Evolutionary conservation across 495 filamentous ascomycete genomes (phyloP).

Genomic region (Letharia lupina): DNA sequence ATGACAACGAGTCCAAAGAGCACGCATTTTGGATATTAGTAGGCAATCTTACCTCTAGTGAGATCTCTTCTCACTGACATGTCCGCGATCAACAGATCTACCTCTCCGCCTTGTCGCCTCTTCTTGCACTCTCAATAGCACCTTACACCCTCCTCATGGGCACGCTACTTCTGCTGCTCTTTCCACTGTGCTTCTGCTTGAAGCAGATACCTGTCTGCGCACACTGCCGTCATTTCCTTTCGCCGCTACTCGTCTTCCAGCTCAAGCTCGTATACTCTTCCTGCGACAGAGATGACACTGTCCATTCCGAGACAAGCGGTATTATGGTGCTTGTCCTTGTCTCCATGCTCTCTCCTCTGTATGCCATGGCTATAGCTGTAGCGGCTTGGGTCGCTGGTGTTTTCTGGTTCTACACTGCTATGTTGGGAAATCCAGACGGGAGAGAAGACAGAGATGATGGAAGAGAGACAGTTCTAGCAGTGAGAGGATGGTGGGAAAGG

Average conservation of each 20-base stretch:
- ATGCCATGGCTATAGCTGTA: slow-evolving; percentile 45
- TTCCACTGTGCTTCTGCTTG: slow-evolving; percentile 37
- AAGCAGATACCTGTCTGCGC: slow-evolving; percentile 32
- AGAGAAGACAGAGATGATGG: slow-evolving; percentile 55
- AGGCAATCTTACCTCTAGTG: background rate
- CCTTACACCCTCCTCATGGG: slow-evolving; percentile 40
- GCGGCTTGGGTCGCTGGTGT: slow-evolving; percentile 52
- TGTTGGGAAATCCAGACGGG: slow-evolving; percentile 55
- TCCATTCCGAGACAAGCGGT: slow-evolving; percentile 23
- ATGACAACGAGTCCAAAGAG: slow-evolving; percentile 18
- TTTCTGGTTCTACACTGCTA: slow-evolving; percentile 56
- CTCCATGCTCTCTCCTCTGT: slow-evolving; percentile 45
- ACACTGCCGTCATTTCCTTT: slow-evolving; percentile 37
- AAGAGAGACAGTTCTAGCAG: slow-evolving; percentile 49
- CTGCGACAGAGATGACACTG: slow-evolving; percentile 30
- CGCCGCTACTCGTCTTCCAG: slow-evolving; percentile 39
- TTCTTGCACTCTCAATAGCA: slow-evolving; percentile 36
- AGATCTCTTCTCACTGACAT: background rate
- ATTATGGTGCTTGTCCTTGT: slow-evolving; percentile 38
- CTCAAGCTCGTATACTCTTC: slow-evolving; percentile 29
- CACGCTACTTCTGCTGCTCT: slow-evolving; percentile 36
- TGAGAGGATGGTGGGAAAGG: slow-evolving; percentile 54
- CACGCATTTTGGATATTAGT: slow-evolving; percentile 30
- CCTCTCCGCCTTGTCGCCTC: slow-evolving; percentile 39
- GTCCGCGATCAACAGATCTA: slow-evolving; percentile 33